A percentile compares a stretch with the other conserved stretches of the same genome.
Evolutionary conservation across 257 asterid species (phyloP).

Genomic region (Fraxinus americana): DNA sequence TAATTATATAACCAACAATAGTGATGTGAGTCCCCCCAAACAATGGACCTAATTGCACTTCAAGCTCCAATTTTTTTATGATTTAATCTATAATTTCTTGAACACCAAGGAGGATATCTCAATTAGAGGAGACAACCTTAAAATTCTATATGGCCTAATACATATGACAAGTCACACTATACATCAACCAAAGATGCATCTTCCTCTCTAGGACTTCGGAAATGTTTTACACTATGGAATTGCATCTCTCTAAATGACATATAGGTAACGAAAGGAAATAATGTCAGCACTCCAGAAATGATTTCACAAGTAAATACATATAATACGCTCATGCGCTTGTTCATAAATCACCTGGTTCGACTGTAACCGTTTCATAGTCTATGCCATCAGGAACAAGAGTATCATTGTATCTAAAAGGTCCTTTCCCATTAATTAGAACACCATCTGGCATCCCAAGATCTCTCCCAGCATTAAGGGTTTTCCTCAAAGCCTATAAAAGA

Average conservation of each 20-base stretch:
- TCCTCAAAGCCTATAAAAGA: constrained; percentile 72
- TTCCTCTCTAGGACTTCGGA: background rate
- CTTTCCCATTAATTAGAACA: constrained; percentile 92
- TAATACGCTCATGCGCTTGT: background rate
- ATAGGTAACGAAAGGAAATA: background rate
- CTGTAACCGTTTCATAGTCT: constrained; percentile 69
- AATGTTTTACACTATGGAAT: background rate
- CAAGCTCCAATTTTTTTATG: background rate
- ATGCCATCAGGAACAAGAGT: constrained; percentile 86
- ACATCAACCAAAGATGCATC: background rate
- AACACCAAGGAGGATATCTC: background rate
- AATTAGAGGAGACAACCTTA: background rate
- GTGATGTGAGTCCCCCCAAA: background rate
- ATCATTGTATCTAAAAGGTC: constrained; percentile 88
- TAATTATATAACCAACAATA: too few species aligned
- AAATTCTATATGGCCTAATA: background rate
- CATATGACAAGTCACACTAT: background rate
- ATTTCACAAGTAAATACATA: background rate
- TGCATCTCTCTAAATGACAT: background rate
- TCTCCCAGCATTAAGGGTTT: constrained; percentile 67
- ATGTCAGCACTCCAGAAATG: background rate
- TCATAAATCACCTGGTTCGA: constrained; percentile 67
- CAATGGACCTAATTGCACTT: background rate
- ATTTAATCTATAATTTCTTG: background rate
- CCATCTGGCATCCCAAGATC: constrained; percentile 98